Evolutionary conservation across 495 filamentous ascomycete species (phyloP).

Genomic region (Terfezia boudieri): DNA sequence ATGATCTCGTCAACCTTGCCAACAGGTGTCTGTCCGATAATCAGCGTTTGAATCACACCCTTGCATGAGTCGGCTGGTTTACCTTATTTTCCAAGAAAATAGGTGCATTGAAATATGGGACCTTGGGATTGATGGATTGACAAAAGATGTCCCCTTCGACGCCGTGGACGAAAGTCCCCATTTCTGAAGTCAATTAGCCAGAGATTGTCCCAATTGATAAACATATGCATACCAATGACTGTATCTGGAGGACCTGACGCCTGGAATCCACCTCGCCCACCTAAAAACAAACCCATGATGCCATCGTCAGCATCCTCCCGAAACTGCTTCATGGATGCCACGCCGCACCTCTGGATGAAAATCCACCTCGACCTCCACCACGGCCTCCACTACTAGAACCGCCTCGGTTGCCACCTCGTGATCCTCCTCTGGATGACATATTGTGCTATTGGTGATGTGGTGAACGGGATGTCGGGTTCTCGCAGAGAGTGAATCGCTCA

Average conservation of each 20-base stretch:
- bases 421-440: slow-evolving; percentile 15
- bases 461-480: neutral
- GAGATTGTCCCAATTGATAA: neutral
- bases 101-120: slow-evolving; percentile 96
- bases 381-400: slow-evolving; percentile 23
- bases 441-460: slow-evolving; percentile 1
- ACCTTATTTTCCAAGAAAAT: slow-evolving; percentile 98
- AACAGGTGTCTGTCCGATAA: slow-evolving; percentile 46
- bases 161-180: slow-evolving; percentile 81
- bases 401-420: slow-evolving; percentile 29
- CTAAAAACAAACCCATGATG: slow-evolving; percentile 2
- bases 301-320: neutral
- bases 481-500: neutral
- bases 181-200: slow-evolving; percentile 34
- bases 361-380: slow-evolving; percentile 12
- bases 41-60: neutral
- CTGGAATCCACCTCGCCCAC: slow-evolving; percentile 40
- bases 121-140: slow-evolving; percentile 78
- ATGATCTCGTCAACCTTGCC: slow-evolving; percentile 68
- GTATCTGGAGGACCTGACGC: slow-evolving; percentile 42
- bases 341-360: slow-evolving; percentile 1
- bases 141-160: slow-evolving; percentile 95
- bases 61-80: neutral
- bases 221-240: slow-evolving; percentile 31
- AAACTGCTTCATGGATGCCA: neutral